Percentiles rank a stretch among this genome's conserved stretches.
Evolutionary conservation across 768 basidiomycete genomes (phyloP).

Genomic region (Phlebiopsis gigantea): DNA sequence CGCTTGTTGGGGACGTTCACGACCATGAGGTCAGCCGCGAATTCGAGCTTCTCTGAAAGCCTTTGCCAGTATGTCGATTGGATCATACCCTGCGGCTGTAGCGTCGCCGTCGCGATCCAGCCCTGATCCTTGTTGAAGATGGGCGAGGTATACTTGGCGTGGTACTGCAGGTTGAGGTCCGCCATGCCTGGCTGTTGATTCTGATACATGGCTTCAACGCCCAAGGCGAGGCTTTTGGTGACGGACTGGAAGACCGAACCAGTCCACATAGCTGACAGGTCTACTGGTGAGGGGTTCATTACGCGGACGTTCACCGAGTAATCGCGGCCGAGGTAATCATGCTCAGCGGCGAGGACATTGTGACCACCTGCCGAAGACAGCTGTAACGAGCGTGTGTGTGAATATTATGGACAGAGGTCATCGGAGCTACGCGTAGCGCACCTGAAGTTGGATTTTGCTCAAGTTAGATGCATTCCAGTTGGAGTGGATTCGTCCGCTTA

Average conservation of each 20-base stretch:
- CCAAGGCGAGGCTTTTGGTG: constrained; percentile 84
- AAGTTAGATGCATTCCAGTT: constrained; percentile 76
- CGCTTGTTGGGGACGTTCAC: constrained; percentile 74
- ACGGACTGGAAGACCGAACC: constrained; percentile 91
- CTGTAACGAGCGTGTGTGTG: constrained; percentile 32
- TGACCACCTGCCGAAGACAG: constrained; percentile 72
- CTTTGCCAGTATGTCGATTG: constrained; percentile 97
- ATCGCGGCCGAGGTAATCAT: constrained; percentile 87
- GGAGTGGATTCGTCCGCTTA: constrained; percentile 85
- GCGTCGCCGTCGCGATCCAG: constrained; percentile 92
- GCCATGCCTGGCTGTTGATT: constrained; percentile 65
- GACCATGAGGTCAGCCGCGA: constrained; percentile 89
- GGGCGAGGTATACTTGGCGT: constrained; percentile 63
- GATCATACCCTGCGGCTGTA: constrained; percentile 72
- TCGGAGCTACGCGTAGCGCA: constrained; percentile 31
- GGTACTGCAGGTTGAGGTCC: constrained; percentile 71
- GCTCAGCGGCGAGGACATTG: constrained; percentile 91
- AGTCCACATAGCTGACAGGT: constrained; percentile 87
- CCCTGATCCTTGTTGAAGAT: constrained; percentile 44
- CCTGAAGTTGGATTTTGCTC: constrained; percentile 87
- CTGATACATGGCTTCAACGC: constrained; percentile 81
- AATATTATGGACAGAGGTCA: constrained; percentile 13
- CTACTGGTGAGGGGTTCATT: constrained; percentile 85
- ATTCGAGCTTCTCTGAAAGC: constrained; percentile 91
- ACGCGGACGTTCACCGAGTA: constrained; percentile 83